phyloP scores from a whole-genome alignment of 2,329 filamentous ascomycete genomes.

The Paramyrothecium sp. region DNA sequence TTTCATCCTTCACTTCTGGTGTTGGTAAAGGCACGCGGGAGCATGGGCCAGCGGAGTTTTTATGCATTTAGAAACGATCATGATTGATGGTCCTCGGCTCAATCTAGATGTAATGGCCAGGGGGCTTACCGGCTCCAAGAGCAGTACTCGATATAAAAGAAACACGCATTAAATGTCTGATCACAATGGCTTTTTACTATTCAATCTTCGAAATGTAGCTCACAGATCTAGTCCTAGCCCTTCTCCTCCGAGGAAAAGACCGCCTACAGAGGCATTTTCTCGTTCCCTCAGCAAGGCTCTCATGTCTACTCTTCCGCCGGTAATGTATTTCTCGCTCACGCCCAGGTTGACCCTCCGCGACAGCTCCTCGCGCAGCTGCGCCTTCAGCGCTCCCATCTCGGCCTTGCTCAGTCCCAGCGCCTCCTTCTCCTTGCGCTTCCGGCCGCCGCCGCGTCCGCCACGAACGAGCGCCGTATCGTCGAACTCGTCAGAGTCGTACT shows the following conservation, averaged over 20 bases:
- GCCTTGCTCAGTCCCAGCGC: conserved; percentile 67
- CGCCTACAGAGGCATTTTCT: conserved; percentile 38
- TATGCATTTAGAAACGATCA: background rate
- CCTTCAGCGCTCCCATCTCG: conserved; percentile 68
- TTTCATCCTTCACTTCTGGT: background rate
- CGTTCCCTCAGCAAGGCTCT: conserved; percentile 65
- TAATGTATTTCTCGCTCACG: conserved; percentile 83
- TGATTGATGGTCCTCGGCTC: conserved; percentile 10
- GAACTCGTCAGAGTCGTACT: conserved; percentile 88
- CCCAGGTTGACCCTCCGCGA: conserved; percentile 77
- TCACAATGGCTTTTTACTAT: no score
- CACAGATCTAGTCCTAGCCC: conserved; percentile 26
- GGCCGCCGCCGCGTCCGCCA: conserved; percentile 68
- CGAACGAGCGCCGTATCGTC: conserved; percentile 72
- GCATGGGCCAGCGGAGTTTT: no score
- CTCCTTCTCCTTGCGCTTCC: conserved; percentile 73
- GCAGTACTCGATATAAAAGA: no score
- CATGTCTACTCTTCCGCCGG: conserved; percentile 80
- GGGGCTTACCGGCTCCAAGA: no score
- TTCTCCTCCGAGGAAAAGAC: conserved; percentile 41
- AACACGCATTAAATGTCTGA: no score
- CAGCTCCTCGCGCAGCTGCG: conserved; percentile 70
- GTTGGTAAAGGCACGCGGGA: no score
- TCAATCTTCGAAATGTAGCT: background rate
- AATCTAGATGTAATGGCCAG: no score